A percentile compares a stretch with the other conserved stretches of the same genome.
phyloP scores from a whole-genome alignment of 129 eudicot genomes.

The Flaveria brownii region DNA sequence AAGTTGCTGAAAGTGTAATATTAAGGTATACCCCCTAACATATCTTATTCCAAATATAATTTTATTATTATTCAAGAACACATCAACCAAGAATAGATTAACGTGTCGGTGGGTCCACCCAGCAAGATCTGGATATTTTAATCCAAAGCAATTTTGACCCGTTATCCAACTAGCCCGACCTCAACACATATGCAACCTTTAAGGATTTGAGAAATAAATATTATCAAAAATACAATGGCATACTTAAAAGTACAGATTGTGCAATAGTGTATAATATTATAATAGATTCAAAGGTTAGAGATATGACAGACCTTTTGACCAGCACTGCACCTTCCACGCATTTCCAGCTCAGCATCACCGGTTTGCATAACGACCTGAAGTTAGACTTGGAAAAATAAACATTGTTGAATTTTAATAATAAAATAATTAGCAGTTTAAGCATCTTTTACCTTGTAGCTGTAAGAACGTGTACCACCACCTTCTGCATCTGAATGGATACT shows the following conservation, averaged over 20 bases:
- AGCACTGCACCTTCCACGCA: conserved; percentile 99
- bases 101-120: not conserved
- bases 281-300: not conserved
- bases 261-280: not conserved
- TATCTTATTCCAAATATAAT: no score
- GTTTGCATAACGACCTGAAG: conserved; percentile 90
- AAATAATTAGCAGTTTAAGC: not conserved
- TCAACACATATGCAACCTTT: not conserved
- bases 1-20: not conserved
- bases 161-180: not conserved
- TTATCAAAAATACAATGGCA: not conserved
- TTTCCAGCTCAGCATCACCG: conserved; percentile 93
- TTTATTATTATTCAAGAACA: not conserved
- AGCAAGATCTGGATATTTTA: not conserved
- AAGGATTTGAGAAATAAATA: not conserved
- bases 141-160: not conserved
- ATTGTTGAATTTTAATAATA: not conserved
- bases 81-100: not conserved
- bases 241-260: not conserved
- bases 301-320: conserved; percentile 74
- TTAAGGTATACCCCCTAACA: no score
- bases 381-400: not conserved
- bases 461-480: conserved; percentile 91
- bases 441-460: conserved; percentile 79
- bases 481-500: conserved; percentile 94